Evolutionary conservation across 2,329 filamentous ascomycete species (phyloP).

Genomic region (Fusarium pilosicola): DNA sequence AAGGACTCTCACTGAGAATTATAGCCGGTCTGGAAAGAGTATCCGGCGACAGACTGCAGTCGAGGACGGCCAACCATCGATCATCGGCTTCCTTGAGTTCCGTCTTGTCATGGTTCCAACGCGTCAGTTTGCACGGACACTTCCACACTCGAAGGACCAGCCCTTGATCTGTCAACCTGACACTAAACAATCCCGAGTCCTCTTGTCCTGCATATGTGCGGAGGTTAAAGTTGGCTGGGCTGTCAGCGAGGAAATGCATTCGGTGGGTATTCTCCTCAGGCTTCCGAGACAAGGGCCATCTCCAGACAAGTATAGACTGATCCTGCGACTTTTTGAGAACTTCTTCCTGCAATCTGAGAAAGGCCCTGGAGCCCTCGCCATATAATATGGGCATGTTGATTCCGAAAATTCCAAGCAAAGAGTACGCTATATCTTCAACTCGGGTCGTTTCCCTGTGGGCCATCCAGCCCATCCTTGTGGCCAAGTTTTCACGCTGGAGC

Average conservation of each 20-base stretch:
- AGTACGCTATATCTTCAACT: conserved; percentile 49
- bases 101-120: conserved; percentile 37
- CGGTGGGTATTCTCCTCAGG: conserved; percentile 27
- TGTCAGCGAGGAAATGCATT: conserved; percentile 42
- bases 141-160: conserved; percentile 43
- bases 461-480: conserved; percentile 51
- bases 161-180: conserved; percentile 37
- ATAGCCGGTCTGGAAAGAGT: conserved; percentile 42
- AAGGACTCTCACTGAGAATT: conserved; percentile 38
- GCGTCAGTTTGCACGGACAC: conserved; percentile 39
- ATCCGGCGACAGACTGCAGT: conserved; percentile 43
- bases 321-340: conserved; percentile 49
- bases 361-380: conserved; percentile 49
- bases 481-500: conserved; percentile 42
- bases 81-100: conserved; percentile 34
- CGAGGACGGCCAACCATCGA: conserved; percentile 42
- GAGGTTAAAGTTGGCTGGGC: conserved; percentile 41
- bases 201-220: conserved; percentile 42
- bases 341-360: conserved; percentile 49
- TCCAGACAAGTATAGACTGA: conserved; percentile 49
- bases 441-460: conserved; percentile 45
- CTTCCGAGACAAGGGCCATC: conserved; percentile 29
- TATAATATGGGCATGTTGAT: conserved; percentile 52
- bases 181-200: conserved; percentile 35
- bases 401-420: conserved; percentile 49